Conservation (phyloP, 768 basidiomycete species). For the Guyanaporus albipodus region DNA sequence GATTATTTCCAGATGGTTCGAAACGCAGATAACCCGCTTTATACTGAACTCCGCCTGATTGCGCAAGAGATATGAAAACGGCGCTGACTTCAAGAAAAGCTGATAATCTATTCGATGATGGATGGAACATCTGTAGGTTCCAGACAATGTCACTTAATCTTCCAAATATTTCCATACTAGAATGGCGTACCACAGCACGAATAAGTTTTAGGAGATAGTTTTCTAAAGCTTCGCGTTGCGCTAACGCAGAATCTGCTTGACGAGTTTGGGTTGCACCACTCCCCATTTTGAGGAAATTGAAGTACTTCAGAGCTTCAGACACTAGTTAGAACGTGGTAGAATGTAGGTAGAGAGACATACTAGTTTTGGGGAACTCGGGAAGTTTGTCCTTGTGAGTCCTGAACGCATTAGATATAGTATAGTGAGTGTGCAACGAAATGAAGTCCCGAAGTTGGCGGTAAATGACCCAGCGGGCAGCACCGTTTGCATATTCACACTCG, state of each 20-base stretch:
- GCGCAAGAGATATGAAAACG: constrained; percentile 75
- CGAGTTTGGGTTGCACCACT: constrained; percentile 48
- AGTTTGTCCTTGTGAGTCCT: constrained; percentile 68
- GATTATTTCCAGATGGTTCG: constrained; percentile 47
- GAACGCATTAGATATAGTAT: constrained; percentile 78
- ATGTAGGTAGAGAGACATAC: constrained; percentile 33
- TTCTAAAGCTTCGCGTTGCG: constrained; percentile 81
- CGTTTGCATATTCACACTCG: constrained; percentile 96
- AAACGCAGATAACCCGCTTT: constrained; percentile 84
- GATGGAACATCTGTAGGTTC: constrained; percentile 42
- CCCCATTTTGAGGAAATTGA: constrained; percentile 78
- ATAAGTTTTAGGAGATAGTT: constrained; percentile 86
- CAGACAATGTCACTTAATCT: constrained; percentile 8
- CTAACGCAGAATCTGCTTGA: constrained; percentile 71
- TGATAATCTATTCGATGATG: constrained; percentile 82
- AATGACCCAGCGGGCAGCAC: constrained; percentile 89
- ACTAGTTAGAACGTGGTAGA: background rate
- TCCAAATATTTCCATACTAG: background rate
- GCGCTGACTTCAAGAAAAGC: constrained; percentile 92
- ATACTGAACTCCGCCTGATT: constrained; percentile 79
- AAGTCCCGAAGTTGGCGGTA: constrained; percentile 94
- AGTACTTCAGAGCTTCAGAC: constrained; percentile 73
- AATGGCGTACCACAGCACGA: constrained; percentile 70
- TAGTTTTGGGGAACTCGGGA: constrained; percentile 89
- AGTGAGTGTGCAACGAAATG: constrained; percentile 84